These are phyloP conservation scores for Myxozyma nipponensis DNA, from an alignment of 805 yeast species.

Conservation along the genomic window DNA sequence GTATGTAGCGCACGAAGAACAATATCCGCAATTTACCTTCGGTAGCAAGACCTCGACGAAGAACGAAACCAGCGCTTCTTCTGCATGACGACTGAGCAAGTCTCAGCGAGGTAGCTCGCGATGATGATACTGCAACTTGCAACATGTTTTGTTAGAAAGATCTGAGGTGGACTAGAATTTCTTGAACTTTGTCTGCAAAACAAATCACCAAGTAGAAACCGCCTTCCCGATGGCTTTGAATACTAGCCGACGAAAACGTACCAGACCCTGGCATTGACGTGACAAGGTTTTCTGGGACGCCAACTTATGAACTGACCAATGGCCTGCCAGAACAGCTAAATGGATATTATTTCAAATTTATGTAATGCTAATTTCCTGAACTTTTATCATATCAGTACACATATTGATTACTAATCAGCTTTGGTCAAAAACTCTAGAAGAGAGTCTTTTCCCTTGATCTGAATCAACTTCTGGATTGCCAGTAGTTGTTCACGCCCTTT, in stretches of 20 bases:
- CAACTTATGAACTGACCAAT: too few relatives aligned
- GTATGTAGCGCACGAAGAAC: background rate
- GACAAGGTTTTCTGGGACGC: too few relatives aligned
- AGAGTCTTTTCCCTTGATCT: constrained; percentile 64
- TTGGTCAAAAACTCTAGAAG: constrained; percentile 53
- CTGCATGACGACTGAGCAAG: background rate
- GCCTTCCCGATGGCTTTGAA: too few relatives aligned
- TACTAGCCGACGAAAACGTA: too few relatives aligned
- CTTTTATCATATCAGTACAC: too few relatives aligned
- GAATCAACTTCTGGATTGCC: constrained; percentile 57
- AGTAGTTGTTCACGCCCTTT: constrained; percentile 34
- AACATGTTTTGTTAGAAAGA: background rate
- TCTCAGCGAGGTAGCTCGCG: background rate
- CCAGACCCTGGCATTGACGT: too few relatives aligned
- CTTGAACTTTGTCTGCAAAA: too few relatives aligned
- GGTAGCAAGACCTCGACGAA: constrained; percentile 24
- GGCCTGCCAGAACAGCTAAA: background rate
- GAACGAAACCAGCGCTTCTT: background rate
- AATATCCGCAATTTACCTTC: constrained; percentile 15
- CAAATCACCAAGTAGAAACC: too few relatives aligned
- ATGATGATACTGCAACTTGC: background rate
- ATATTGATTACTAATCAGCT: too few relatives aligned
- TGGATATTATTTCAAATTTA: background rate
- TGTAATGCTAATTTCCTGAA: too few relatives aligned
- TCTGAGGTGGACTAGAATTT: too few relatives aligned